These are phyloP conservation scores for Calonectria montana DNA, from an alignment of 2,329 filamentous ascomycete species.

Conservation along the genomic window DNA sequence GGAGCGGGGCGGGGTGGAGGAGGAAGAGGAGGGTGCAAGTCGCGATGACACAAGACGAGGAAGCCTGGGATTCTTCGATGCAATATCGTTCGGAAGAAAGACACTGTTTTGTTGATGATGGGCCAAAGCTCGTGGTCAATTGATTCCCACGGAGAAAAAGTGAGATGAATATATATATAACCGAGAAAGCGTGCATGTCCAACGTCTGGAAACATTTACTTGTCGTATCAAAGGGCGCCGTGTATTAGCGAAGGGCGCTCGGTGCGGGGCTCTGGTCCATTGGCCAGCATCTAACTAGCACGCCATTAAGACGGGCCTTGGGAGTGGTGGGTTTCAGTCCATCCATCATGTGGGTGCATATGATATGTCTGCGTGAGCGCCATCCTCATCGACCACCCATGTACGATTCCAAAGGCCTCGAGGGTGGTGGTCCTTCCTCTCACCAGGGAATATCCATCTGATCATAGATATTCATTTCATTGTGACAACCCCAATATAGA, in stretches of 20 bases:
- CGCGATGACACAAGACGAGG: not conserved
- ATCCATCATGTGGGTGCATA: slow-evolving; percentile 8
- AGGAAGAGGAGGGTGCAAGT: not conserved
- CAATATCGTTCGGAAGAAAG: not conserved
- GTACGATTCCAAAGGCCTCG: not conserved
- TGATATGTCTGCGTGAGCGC: not conserved
- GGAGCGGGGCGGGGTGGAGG: not conserved
- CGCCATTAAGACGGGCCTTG: slow-evolving; percentile 10
- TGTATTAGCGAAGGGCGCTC: too few species aligned
- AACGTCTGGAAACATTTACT: not conserved
- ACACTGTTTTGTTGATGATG: not conserved
- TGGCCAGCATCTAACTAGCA: slow-evolving; percentile 1
- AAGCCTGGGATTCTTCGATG: not conserved
- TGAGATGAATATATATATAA: not conserved
- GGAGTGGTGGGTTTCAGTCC: slow-evolving; percentile 2
- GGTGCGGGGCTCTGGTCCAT: slow-evolving; percentile 10
- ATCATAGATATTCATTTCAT: not conserved
- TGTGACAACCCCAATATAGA: not conserved
- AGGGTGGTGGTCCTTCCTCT: not conserved
- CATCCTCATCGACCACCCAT: slow-evolving; percentile 34
- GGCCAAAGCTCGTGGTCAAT: not conserved
- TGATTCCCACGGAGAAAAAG: not conserved
- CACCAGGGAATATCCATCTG: not conserved
- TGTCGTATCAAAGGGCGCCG: slow-evolving; percentile 8
- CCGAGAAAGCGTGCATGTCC: not conserved